Base-by-base conservation (phyloP, 1,284 basidiomycete species). In the Golubevia pallescens region DNA sequence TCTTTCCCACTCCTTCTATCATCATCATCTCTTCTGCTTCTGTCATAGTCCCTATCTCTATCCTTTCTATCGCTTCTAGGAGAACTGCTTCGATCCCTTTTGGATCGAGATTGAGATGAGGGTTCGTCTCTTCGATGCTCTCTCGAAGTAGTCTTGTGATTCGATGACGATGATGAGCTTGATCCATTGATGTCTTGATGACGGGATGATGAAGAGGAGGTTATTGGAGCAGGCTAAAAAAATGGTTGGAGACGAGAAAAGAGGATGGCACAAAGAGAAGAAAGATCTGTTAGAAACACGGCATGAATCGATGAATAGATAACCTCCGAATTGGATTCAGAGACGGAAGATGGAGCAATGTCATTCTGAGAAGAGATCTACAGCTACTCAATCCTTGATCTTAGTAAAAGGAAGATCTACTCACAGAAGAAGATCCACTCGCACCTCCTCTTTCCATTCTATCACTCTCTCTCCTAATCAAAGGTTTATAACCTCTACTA, bases 401-500 rank as follows among this genome's bases (percentile, higher is more conserved):
- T n/a, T n/a, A n/a, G n/a, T n/a, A n/a, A n/a, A n/a, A n/a, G n/a
- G n/a, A n/a, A n/a, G n/a, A n/a, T 21, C 62, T 59, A n/a, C n/a
- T n/a, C n/a, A n/a, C n/a, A n/a, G n/a, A n/a, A n/a, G n/a, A n/a
- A n/a, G n/a, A n/a, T n/a, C n/a, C n/a, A n/a, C n/a, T n/a, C n/a
- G n/a, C n/a, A n/a, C n/a, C n/a, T n/a, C n/a, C n/a, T n/a, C n/a
- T n/a, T n/a, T n/a, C n/a, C n/a, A n/a, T n/a, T n/a, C n/a, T 28
- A 28, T 28, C 54, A 14, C 55, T 48, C 2, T 69, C 65, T 4
- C 61, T 58, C 52, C 61, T 63, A 16, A 67, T n/a, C 3, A 78
- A 60, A 8, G 76, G 76, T 1, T 74, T 67, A 52, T 78, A 78
- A 13, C 67, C 68, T 59, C 71, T 70, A 19, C 75, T 72, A 10